These are phyloP conservation scores for Desmodesmus armatus DNA, from an alignment of 139 green algal genomes.

Conservation along the genomic window DNA sequence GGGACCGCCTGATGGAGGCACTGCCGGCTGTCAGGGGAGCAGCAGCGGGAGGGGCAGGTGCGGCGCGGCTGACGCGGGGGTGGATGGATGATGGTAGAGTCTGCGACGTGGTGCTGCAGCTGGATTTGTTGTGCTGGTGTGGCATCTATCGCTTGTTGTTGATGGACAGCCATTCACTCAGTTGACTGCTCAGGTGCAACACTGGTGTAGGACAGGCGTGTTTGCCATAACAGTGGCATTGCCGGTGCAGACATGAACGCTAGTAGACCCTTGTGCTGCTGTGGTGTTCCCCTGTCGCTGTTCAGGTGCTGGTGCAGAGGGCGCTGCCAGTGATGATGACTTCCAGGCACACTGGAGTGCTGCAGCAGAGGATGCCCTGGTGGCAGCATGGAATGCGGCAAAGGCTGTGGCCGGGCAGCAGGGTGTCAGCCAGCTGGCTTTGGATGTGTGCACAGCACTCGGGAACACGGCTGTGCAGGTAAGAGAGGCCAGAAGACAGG, in stretches of 20 bases:
- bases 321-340: not conserved
- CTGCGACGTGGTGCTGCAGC: not conserved
- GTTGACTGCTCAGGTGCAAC: no score
- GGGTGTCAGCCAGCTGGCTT: not conserved
- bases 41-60: not conserved
- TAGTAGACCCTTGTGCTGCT: not conserved
- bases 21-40: constrained; percentile 1
- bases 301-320: not conserved
- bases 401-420: not conserved
- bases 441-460: not conserved
- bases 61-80: not conserved
- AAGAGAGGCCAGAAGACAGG: not conserved
- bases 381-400: not conserved
- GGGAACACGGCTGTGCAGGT: not conserved
- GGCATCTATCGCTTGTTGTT: not conserved
- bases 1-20: not conserved
- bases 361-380: not conserved
- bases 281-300: not conserved
- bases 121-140: not conserved
- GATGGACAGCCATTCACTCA: not conserved
- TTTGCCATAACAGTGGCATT: no score
- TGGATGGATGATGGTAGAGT: not conserved
- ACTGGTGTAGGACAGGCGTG: no score
- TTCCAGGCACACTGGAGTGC: not conserved
- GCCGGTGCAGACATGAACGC: no score